phyloP scores from a whole-genome alignment of 2,329 filamentous ascomycete genomes.

The Arthrobotrys pseudoclavata region DNA sequence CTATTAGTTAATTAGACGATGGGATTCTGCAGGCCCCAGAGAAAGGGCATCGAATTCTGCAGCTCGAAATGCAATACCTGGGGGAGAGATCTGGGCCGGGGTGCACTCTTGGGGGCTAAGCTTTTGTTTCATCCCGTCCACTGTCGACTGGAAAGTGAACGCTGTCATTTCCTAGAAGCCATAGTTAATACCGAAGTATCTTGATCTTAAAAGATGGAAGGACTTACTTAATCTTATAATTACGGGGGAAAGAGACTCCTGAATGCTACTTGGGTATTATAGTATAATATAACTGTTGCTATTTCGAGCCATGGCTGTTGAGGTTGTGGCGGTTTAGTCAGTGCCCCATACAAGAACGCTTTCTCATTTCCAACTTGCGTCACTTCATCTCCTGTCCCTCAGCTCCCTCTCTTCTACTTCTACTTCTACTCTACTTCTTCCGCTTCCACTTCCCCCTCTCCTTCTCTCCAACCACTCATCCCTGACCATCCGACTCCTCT shows the following conservation, averaged over 20 bases:
- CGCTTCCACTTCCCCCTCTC: background rate
- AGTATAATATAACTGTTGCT: slow-evolving; percentile 12
- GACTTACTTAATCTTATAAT: slow-evolving; percentile 9
- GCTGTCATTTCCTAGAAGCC: slow-evolving; percentile 15
- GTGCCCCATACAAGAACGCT: slow-evolving; percentile 24
- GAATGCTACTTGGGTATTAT: background rate
- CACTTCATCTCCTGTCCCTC: slow-evolving; percentile 47
- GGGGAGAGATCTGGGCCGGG: slow-evolving; percentile 41
- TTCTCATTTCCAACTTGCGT: slow-evolving; percentile 52
- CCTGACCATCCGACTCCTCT: too few species aligned
- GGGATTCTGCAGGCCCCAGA: background rate
- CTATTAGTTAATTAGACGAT: slow-evolving; percentile 3
- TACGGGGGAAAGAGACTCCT: slow-evolving; percentile 8
- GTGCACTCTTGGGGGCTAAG: slow-evolving; percentile 40
- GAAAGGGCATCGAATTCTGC: slow-evolving; percentile 29
- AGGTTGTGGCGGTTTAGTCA: slow-evolving; percentile 1
- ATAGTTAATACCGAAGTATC: background rate
- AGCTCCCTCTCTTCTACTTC: slow-evolving; percentile 27
- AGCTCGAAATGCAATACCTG: slow-evolving; percentile 8
- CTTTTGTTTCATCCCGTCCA: slow-evolving; percentile 51
- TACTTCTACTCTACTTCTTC: slow-evolving; percentile 9
- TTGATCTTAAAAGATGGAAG: slow-evolving; percentile 12
- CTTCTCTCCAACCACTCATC: slow-evolving; percentile 18
- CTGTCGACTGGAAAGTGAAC: slow-evolving; percentile 18
- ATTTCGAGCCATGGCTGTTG: slow-evolving; percentile 12